Evolutionary conservation across 169 alveolate species (phyloP), one percentile per base, ranked within the genome.

Genomic region (Plasmodium fragile): DNA sequence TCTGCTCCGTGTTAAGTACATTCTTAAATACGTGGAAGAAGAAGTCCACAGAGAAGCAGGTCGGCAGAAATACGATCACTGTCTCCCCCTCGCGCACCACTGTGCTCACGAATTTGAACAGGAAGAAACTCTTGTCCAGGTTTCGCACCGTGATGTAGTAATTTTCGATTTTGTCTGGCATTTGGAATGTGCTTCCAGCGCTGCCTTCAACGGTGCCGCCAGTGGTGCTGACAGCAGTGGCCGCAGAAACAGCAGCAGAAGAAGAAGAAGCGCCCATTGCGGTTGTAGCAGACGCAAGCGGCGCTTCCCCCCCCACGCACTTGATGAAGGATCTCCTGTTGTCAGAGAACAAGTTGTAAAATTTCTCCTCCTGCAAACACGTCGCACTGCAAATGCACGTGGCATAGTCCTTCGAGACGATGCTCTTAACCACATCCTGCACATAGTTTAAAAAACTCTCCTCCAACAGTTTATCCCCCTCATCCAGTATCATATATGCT

Each of bases 351-450:
- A 85, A 73, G 59, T 39, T 85, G 45, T 77, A 85, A 52, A 85
- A 49, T 43, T 85, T 85, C 30, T 85, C 93, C 69, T 85, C 93
- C 28, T 85, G 78, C 6, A 85, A 45, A 34, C 93, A 85, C 5
- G 93, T 85, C 22, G 93, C 93, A 41, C 93, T 85, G 32, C 93
- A 85, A 52, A 85, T 85, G 55, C 93, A 85, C 7, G 93, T 85
- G 11, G 80, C 36, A 22, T 85, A 85, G 4, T 85, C 93, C 59
- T 52, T 73, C n/a, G 77, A 25, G 4, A 8, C 28, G 18, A 85
- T 53, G 53, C 43, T 85, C 69, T 45, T 85, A 52, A 85, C 79
- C 1, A 85, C 43, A 41, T 85, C 84, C 65, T 85, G 59, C 7
- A 85, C 82, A 73, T 85, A 73, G 34, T 25, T 85, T 49, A 85